These are phyloP conservation scores for Tylopilus intermedius DNA, from an alignment of 768 basidiomycete genomes.

Conservation along the genomic window DNA sequence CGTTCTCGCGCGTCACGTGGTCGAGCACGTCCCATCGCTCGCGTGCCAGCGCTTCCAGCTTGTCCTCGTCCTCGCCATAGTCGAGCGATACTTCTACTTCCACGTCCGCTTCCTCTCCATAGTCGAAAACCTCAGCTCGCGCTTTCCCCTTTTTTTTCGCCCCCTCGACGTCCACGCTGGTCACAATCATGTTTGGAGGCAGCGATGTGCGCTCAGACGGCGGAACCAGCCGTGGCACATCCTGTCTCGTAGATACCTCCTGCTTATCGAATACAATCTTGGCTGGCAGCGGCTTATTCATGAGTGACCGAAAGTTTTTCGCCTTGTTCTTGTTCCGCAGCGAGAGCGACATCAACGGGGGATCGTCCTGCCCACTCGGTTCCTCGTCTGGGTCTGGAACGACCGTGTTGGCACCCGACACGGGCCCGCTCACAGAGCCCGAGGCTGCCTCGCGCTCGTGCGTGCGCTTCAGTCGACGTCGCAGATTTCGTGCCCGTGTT, in stretches of 20 bases:
- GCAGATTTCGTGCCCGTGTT: constrained; percentile 55
- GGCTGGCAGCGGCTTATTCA: constrained; percentile 37
- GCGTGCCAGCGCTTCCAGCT: constrained; percentile 12
- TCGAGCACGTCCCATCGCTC: constrained; percentile 21
- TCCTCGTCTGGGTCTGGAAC: constrained; percentile 7
- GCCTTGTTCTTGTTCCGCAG: constrained; percentile 74
- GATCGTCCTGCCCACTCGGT: not conserved
- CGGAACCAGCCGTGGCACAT: constrained; percentile 43
- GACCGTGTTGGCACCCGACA: constrained; percentile 41
- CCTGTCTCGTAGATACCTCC: not conserved
- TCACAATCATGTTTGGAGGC: constrained; percentile 64
- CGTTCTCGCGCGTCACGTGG: no score
- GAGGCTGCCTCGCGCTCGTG: constrained; percentile 23
- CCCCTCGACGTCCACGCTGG: constrained; percentile 65
- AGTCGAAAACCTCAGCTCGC: no score
- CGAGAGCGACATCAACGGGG: constrained; percentile 39
- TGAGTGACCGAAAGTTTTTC: constrained; percentile 56
- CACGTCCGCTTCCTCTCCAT: not conserved
- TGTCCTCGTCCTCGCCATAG: no score
- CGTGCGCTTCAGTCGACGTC: constrained; percentile 45
- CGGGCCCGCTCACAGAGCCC: constrained; percentile 20
- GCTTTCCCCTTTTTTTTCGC: constrained; percentile 15
- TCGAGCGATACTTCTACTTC: no score
- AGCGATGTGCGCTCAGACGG: constrained; percentile 59
- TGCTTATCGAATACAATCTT: constrained; percentile 51